A percentile compares a stretch with the other conserved stretches of the same genome.
Evolutionary conservation across 2,329 filamentous ascomycete genomes (phyloP).

Genomic region (Trichoderma koningii): DNA sequence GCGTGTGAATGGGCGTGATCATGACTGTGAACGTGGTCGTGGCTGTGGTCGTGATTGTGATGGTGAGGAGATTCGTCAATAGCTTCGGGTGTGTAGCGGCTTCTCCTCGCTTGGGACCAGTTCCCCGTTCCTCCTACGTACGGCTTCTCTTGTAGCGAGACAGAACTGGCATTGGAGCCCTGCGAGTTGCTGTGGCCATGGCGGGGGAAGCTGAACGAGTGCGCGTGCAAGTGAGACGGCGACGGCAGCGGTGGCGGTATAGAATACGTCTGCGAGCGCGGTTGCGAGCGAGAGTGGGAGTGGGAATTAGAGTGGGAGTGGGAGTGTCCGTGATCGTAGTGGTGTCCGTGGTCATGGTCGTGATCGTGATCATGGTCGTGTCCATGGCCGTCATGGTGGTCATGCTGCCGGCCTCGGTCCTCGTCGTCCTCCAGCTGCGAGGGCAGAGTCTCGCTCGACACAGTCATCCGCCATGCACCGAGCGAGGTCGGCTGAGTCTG

Average conservation of each 20-base stretch:
- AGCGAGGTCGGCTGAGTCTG: constrained; percentile 45
- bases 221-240: constrained; percentile 33
- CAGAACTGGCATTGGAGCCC: constrained; percentile 37
- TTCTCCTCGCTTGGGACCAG: constrained; percentile 48
- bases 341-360: constrained; percentile 34
- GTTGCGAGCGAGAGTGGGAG: not conserved
- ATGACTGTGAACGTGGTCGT: constrained; percentile 35
- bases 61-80: constrained; percentile 29
- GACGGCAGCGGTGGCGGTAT: constrained; percentile 24
- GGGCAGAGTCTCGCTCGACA: constrained; percentile 40
- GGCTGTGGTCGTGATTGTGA: constrained; percentile 35
- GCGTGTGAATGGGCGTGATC: constrained; percentile 33
- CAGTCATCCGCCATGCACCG: constrained; percentile 43
- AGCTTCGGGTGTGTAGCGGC: constrained; percentile 42
- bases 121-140: constrained; percentile 42
- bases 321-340: constrained; percentile 35
- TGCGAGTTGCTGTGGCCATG: constrained; percentile 39
- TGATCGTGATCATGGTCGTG: constrained; percentile 35
- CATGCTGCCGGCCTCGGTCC: constrained; percentile 35
- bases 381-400: constrained; percentile 36
- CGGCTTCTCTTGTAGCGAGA: constrained; percentile 38
- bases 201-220: constrained; percentile 34
- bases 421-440: constrained; percentile 38
- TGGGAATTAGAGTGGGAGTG: constrained; percentile 25
- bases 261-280: constrained; percentile 32